Evolutionary conservation across 2,329 filamentous ascomycete genomes (phyloP).

Genomic region (Lecanosticta acicola): DNA sequence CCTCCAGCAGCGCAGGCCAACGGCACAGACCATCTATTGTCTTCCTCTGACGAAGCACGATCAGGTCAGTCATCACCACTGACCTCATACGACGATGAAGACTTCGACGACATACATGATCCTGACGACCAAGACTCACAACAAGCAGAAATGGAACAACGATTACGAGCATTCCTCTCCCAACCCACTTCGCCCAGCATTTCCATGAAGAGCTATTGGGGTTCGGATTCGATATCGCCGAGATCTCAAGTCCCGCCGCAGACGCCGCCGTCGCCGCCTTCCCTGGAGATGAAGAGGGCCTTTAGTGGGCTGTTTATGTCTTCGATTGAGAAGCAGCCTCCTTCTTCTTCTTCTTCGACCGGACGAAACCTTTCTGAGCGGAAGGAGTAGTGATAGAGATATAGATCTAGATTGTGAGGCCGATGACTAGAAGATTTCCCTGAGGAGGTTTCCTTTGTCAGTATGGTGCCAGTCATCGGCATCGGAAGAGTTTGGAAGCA

Average conservation of each 20-base stretch:
- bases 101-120: constrained; percentile 13
- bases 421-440: no score
- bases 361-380: constrained; percentile 1
- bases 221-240: constrained; percentile 1
- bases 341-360: no score
- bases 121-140: constrained; percentile 5
- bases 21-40: constrained; percentile 8
- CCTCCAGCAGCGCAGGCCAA: not conserved
- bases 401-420: not conserved
- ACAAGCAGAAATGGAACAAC: constrained; percentile 4
- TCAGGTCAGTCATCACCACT: constrained; percentile 20
- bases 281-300: constrained; percentile 11
- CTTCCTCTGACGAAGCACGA: constrained; percentile 19
- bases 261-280: constrained; percentile 6
- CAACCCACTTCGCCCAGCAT: constrained; percentile 21
- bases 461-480: no score
- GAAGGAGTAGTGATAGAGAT: constrained; percentile 1
- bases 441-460: not conserved
- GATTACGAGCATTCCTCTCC: constrained; percentile 16
- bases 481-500: not conserved
- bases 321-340: constrained; percentile 5
- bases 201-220: constrained; percentile 17
- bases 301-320: constrained; percentile 18
- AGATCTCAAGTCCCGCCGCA: not conserved
- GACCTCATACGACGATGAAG: constrained; percentile 21